Conservation (phyloP, 257 asterid species). For the Solanum neorickii region DNA sequence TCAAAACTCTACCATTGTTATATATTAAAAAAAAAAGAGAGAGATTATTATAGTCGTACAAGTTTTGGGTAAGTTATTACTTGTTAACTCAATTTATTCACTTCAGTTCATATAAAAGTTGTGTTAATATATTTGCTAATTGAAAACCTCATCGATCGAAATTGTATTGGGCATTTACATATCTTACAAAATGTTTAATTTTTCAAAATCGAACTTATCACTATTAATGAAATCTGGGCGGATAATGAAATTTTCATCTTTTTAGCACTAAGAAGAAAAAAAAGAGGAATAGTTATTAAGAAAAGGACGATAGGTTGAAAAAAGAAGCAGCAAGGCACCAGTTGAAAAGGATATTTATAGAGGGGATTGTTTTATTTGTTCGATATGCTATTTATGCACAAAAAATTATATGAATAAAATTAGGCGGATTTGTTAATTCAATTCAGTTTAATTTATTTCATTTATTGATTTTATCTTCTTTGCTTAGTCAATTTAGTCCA, state of each 20-base stretch:
- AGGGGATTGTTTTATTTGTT: not conserved
- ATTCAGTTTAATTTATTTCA: too few species aligned
- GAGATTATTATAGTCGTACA: not conserved
- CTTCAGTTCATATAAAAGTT: not conserved
- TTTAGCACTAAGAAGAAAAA: not conserved
- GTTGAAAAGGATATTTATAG: not conserved
- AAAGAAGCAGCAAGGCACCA: not conserved
- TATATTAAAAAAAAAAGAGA: not conserved
- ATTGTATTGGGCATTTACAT: not conserved
- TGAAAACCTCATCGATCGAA: not conserved
- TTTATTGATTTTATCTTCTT: not conserved
- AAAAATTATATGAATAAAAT: not conserved
- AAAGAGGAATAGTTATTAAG: too few species aligned
- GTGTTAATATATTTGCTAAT: not conserved
- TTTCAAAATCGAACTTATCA: not conserved
- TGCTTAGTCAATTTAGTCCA: not conserved
- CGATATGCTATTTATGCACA: not conserved
- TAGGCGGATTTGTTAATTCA: not conserved
- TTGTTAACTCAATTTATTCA: not conserved
- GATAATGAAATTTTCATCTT: not conserved
- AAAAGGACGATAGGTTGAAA: not conserved
- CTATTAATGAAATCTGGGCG: not conserved
- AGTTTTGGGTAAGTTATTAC: not conserved
- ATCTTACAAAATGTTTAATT: not conserved
- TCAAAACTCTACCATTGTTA: not conserved